Evolutionary conservation across 2,329 filamentous ascomycete genomes (phyloP), one percentile per base, ranked within the genome.

Genomic region (Trichophyton rubrum): DNA sequence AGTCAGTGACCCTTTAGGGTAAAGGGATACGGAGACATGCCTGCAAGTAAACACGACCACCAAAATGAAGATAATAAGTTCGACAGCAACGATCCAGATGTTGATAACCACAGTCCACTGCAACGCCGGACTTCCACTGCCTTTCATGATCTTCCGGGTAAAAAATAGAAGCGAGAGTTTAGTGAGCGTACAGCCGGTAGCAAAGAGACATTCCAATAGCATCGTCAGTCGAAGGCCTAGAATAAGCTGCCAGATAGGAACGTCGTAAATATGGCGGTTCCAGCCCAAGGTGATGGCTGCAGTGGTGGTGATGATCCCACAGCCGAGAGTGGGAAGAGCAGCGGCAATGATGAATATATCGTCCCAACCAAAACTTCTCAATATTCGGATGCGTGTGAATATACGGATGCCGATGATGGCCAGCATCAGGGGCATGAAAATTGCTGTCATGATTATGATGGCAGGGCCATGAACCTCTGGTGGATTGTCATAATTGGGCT

Each of bases 401-500:
- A 51, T 27, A 3, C 45, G 45, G 5, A 51, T 51, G 11, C 45
- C 45, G 9, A 51, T 51, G 13, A 51, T 13, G 3, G 20, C 20
- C 22, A 51, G 20, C 45, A 51, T 51, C 45, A 51, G 22, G 20
- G 45, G 45, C 45, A 51, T 51, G 22, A 51, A 51, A 8, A 51
- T 51, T 3, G 45, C 45, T 27, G 45, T 51, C 45, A 51, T 51
- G 22, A 51, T 51, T 9, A 51, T 51, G 11, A 51, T 51, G 45
- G 45, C 45, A 24, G 45, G 20, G 20, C 45, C 45, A 24, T 51
- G 45, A 24, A 51, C 45, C 22, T 51, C 45, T 27, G 64, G 61
- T 22, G 69, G 69, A 56, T 71, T 59, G 51, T 67, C 62, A 64
- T 68, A 71, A 59, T 71, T 70, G 17, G 69, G 69, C 55, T 62